Percentiles rank a stretch among this genome's conserved stretches.
Conservation (phyloP, 2,329 filamentous ascomycete genomes). For the Falciphora oryzae region DNA sequence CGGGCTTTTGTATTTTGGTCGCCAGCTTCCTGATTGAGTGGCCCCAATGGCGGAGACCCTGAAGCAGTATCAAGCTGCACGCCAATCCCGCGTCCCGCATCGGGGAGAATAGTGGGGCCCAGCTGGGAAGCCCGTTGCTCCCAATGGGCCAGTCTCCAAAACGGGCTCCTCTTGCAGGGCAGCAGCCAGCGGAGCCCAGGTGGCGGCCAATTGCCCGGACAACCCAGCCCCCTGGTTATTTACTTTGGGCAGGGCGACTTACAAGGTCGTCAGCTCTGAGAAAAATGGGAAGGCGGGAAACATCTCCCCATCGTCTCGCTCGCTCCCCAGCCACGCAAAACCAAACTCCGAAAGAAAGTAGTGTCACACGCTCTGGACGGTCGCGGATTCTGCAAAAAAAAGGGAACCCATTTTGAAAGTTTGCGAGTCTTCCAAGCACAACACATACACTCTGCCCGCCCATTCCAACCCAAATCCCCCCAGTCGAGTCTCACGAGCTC, state of each 20-base stretch:
- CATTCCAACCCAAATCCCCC: neutral
- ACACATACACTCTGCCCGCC: neutral
- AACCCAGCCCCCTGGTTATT: slow-evolving; percentile 15
- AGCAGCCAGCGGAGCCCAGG: neutral
- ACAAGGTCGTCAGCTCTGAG: neutral
- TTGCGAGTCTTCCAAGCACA: neutral
- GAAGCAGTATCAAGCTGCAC: neutral
- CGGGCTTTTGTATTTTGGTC: neutral
- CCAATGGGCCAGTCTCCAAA: no score
- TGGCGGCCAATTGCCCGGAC: slow-evolving; percentile 13
- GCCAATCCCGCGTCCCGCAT: neutral
- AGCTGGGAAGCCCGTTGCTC: neutral
- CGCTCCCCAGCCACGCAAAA: neutral
- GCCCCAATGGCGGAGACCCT: neutral
- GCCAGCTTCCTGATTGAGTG: no score
- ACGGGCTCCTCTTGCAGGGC: neutral
- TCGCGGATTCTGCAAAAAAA: neutral
- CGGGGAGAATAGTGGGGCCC: neutral
- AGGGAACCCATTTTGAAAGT: neutral
- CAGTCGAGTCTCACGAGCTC: neutral
- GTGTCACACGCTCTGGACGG: neutral
- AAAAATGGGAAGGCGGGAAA: neutral
- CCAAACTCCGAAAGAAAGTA: neutral
- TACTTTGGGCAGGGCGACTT: slow-evolving; percentile 12
- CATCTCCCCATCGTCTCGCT: neutral